Conservation (phyloP, 805 yeast species). For the Kuraishia piskuri region DNA sequence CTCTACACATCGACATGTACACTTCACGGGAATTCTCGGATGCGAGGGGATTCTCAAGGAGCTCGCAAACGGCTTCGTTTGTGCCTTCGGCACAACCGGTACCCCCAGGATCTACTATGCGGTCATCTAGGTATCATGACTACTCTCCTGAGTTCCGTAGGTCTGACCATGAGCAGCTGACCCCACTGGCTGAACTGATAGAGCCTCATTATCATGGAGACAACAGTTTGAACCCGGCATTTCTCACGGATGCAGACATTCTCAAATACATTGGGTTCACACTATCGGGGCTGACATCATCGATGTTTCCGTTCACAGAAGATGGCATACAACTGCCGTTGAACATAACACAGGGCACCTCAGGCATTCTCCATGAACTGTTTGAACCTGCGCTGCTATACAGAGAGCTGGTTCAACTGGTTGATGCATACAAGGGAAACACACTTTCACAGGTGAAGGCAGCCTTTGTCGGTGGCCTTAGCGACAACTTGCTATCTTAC, state of each 20-base stretch:
- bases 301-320: conserved; percentile 36
- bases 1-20: too few species aligned
- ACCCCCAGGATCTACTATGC: neutral
- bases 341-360: conserved; percentile 43
- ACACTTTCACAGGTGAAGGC: conserved; percentile 46
- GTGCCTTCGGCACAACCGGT: neutral
- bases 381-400: conserved; percentile 71
- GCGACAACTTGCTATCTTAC: conserved; percentile 27
- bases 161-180: neutral
- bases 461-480: conserved; percentile 45
- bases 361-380: conserved; percentile 45
- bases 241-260: conserved; percentile 27
- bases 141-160: neutral
- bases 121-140: neutral
- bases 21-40: neutral
- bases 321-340: conserved; percentile 37
- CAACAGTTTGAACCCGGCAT: neutral
- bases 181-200: neutral
- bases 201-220: neutral
- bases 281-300: conserved; percentile 55
- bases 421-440: conserved; percentile 14
- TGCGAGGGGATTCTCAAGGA: neutral
- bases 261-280: conserved; percentile 42
- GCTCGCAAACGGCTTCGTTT: neutral
- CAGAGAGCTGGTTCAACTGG: conserved; percentile 30